These are phyloP conservation scores for Calendula officinalis DNA, from an alignment of 129 eudicot species.

Conservation along the genomic window DNA sequence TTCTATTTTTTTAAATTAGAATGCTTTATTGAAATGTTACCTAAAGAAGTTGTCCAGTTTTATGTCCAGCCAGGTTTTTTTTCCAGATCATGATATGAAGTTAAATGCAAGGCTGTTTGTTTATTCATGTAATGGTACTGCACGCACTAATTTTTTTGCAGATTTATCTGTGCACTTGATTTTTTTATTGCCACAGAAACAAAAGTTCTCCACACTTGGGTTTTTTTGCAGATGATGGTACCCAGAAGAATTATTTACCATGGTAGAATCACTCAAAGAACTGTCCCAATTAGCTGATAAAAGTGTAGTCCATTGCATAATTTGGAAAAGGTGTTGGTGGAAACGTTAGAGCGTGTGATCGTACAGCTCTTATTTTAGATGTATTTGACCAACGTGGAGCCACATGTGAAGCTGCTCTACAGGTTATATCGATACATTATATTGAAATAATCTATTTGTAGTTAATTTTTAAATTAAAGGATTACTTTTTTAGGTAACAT, in stretches of 20 bases:
- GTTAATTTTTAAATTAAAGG: slow-evolving; percentile 5
- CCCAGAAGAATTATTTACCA: slow-evolving; percentile 54
- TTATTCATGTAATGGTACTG: too few species aligned
- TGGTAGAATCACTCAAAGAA: slow-evolving; percentile 89
- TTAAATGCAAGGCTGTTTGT: too few species aligned
- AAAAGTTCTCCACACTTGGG: too few species aligned
- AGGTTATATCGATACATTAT: slow-evolving; percentile 37
- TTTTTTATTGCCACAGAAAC: too few species aligned
- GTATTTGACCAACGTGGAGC: slow-evolving; percentile 95
- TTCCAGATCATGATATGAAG: too few species aligned
- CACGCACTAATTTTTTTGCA: too few species aligned
- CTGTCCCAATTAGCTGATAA: slow-evolving; percentile 85
- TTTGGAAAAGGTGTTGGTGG: slow-evolving; percentile 92
- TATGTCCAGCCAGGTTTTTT: too few species aligned
- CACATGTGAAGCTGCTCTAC: slow-evolving; percentile 96
- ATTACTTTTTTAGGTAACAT: slow-evolving; percentile 50
- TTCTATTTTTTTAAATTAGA: too few species aligned
- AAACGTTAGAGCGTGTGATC: slow-evolving; percentile 89
- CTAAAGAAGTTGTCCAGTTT: too few species aligned
- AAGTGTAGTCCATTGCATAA: slow-evolving; percentile 81
- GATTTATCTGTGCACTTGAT: too few species aligned
- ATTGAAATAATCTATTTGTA: background rate
- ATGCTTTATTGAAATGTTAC: too few species aligned
- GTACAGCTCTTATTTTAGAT: slow-evolving; percentile 94
- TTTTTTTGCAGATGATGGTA: too few species aligned